Evolutionary conservation across 75 land plant genomes (phyloP).

Genomic region (Sequoiadendron giganteum): DNA sequence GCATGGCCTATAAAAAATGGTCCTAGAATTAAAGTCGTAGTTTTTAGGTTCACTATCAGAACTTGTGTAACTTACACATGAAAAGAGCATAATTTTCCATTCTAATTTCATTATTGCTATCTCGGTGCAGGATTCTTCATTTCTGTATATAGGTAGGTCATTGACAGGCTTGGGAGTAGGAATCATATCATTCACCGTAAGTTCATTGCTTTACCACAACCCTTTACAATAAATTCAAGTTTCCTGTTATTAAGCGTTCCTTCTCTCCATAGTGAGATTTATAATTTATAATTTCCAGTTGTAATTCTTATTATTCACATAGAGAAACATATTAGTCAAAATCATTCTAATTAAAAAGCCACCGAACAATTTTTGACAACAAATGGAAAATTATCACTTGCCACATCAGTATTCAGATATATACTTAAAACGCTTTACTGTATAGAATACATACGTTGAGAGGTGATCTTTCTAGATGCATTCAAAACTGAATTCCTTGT

Average conservation of each 20-base stretch:
- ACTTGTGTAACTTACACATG: background rate
- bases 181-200: constrained; percentile 38
- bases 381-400: background rate
- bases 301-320: background rate
- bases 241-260: background rate
- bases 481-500: background rate
- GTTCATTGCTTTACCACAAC: background rate
- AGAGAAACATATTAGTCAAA: background rate
- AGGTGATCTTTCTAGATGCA: background rate
- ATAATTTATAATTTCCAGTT: background rate
- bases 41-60: background rate
- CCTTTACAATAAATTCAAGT: background rate
- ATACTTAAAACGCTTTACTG: background rate
- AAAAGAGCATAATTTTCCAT: background rate
- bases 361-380: background rate
- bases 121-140: constrained; percentile 9
- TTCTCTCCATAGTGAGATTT: background rate
- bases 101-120: background rate
- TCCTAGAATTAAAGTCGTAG: background rate
- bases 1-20: background rate
- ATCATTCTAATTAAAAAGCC: background rate
- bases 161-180: constrained; percentile 37
- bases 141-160: constrained; percentile 21
- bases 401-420: background rate
- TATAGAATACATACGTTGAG: background rate